Evolutionary conservation across 2,329 filamentous ascomycete genomes (phyloP).

Genomic region (Venturia pyrina): DNA sequence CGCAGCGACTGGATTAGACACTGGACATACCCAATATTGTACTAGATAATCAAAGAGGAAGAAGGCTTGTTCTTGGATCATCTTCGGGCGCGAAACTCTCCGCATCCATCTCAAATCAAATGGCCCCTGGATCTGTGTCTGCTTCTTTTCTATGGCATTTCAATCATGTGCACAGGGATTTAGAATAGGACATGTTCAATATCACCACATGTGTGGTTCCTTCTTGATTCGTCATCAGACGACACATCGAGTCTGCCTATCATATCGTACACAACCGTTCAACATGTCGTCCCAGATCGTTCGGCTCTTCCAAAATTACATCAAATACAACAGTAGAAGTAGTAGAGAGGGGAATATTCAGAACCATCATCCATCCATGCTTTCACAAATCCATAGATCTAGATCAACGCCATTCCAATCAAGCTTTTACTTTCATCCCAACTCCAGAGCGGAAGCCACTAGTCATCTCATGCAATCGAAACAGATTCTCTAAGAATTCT

Average conservation of each 20-base stretch:
- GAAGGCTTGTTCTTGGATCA: not conserved
- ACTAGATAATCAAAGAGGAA: not conserved
- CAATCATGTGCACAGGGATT: not conserved
- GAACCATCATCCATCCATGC: not conserved
- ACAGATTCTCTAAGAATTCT: slow-evolving; percentile 48
- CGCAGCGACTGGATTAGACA: not conserved
- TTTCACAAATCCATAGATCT: not conserved
- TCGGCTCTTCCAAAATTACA: not conserved
- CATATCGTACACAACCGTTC: not conserved
- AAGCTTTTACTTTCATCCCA: not conserved
- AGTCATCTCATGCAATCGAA: not conserved
- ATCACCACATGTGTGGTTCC: not conserved
- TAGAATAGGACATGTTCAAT: too few relatives aligned
- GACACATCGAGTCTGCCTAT: not conserved
- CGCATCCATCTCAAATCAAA: too few relatives aligned
- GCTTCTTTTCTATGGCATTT: too few relatives aligned
- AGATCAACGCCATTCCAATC: not conserved
- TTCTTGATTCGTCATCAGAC: not conserved
- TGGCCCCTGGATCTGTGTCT: too few relatives aligned
- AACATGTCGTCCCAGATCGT: not conserved
- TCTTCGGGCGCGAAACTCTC: too few relatives aligned
- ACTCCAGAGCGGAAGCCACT: not conserved
- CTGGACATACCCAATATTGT: not conserved
- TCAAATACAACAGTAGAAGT: not conserved
- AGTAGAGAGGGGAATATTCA: slow-evolving; percentile 6